A percentile compares a stretch with the other conserved stretches of the same genome.
These are phyloP conservation scores for Monosporascus sp. DNA, from an alignment of 2,329 filamentous ascomycete genomes.

Conservation along the genomic window DNA sequence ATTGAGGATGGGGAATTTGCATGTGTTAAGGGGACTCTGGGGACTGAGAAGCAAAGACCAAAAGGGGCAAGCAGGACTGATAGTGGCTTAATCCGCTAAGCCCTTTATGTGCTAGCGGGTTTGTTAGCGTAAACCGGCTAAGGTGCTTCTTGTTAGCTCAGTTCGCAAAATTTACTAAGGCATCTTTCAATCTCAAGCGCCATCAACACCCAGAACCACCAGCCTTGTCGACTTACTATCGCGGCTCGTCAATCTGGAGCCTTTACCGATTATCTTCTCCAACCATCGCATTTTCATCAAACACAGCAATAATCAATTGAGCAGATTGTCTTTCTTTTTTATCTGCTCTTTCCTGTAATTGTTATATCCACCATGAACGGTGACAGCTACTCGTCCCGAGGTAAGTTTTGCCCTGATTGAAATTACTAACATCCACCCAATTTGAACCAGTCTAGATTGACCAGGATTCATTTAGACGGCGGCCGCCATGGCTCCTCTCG, in stretches of 20 bases:
- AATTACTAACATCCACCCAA: slow-evolving; percentile 3
- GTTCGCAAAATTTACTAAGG: not conserved
- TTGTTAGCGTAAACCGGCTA: not conserved
- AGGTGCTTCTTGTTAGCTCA: not conserved
- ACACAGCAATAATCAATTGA: not conserved
- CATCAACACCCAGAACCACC: slow-evolving; percentile 15
- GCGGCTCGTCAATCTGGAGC: slow-evolving; percentile 14
- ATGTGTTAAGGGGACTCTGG: no score
- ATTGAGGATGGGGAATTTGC: no score
- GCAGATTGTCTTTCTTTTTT: slow-evolving; percentile 1
- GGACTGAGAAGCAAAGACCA: not conserved
- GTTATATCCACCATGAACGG: slow-evolving; percentile 64
- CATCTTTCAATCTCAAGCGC: no score
- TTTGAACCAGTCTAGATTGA: slow-evolving; percentile 14
- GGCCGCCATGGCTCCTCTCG: slow-evolving; percentile 46
- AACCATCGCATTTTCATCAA: slow-evolving; percentile 5
- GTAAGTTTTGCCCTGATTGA: slow-evolving; percentile 39
- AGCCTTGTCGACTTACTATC: slow-evolving; percentile 25
- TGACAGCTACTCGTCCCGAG: slow-evolving; percentile 74
- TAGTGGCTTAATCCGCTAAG: slow-evolving; percentile 15
- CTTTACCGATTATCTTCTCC: not conserved
- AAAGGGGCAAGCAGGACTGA: not conserved
- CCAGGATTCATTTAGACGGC: slow-evolving; percentile 29
- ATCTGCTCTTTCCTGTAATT: slow-evolving; percentile 1
- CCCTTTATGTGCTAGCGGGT: slow-evolving; percentile 9